These are phyloP conservation scores for Castanospermum australe DNA, from an alignment of 306 rosid genomes.

Conservation along the genomic window DNA sequence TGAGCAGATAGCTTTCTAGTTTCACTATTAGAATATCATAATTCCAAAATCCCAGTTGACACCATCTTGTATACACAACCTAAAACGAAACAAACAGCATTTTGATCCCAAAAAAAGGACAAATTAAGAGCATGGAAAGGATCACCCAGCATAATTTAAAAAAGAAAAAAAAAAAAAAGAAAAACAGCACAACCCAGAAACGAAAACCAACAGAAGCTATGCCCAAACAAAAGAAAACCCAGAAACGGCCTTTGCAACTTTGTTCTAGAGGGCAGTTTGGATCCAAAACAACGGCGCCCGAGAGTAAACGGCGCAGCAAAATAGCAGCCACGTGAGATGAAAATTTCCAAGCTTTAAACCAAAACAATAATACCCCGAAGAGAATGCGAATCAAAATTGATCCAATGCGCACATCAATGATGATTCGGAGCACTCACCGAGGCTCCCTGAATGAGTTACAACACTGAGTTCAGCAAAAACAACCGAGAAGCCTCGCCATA, in stretches of 20 bases:
- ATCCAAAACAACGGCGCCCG: conserved; percentile 37
- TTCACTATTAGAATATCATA: conserved; percentile 28
- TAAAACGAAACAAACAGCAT: conserved; percentile 24
- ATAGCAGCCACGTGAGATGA: background rate
- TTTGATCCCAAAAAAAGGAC: conserved; percentile 27
- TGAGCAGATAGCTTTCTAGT: conserved; percentile 24
- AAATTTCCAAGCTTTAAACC: conserved; percentile 22
- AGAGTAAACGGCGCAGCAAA: conserved; percentile 27
- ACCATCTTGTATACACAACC: conserved; percentile 8
- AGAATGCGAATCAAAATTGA: conserved; percentile 43
- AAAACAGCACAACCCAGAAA: conserved; percentile 17
- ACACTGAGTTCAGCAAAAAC: conserved; percentile 44
- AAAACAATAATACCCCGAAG: conserved; percentile 29
- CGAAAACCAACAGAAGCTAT: conserved; percentile 14
- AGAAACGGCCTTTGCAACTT: conserved; percentile 17
- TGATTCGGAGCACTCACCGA: conserved; percentile 47
- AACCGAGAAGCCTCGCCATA: conserved; percentile 29
- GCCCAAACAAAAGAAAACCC: conserved; percentile 17
- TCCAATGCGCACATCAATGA: conserved; percentile 45
- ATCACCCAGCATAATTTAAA: conserved; percentile 30
- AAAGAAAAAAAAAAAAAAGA: background rate
- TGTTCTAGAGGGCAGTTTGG: conserved; percentile 28
- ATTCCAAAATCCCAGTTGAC: conserved; percentile 24
- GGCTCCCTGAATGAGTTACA: conserved; percentile 40
- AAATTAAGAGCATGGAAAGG: conserved; percentile 22